phyloP scores from a whole-genome alignment of 164 flowering plant genomes.

The Vitis rupestris region DNA sequence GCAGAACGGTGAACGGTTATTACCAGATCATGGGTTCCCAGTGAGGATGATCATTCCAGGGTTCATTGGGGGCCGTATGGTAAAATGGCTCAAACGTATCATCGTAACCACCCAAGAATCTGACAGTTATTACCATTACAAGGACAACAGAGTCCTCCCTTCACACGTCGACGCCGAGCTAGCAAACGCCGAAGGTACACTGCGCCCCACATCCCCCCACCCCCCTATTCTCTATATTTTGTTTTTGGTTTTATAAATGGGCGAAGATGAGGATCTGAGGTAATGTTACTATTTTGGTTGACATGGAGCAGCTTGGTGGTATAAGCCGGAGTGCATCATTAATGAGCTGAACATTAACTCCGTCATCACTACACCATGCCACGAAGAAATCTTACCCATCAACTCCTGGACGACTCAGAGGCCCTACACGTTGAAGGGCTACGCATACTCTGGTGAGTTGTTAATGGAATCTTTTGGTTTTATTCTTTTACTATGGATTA shows the following conservation, averaged over 20 bases:
- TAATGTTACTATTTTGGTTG: background rate
- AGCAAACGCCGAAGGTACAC: slow-evolving; percentile 80
- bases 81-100: slow-evolving; percentile 87
- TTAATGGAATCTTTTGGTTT: too few relatives aligned
- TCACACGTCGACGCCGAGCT: slow-evolving; percentile 93
- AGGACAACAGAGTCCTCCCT: slow-evolving; percentile 84
- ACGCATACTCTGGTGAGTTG: slow-evolving; percentile 85
- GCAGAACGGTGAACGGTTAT: slow-evolving; percentile 82
- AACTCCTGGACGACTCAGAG: slow-evolving; percentile 75
- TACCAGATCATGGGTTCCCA: slow-evolving; percentile 93
- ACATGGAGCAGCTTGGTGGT: slow-evolving; percentile 89
- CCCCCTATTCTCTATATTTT: too few relatives aligned
- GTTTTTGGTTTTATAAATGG: too few relatives aligned
- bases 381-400: slow-evolving; percentile 83
- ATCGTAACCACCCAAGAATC: slow-evolving; percentile 71
- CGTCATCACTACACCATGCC: slow-evolving; percentile 88
- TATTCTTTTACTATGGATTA: too few relatives aligned
- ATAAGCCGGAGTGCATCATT: slow-evolving; percentile 90
- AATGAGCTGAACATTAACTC: slow-evolving; percentile 95
- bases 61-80: slow-evolving; percentile 95
- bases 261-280: too few relatives aligned
- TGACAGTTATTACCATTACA: slow-evolving; percentile 70
- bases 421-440: slow-evolving; percentile 80
- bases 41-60: slow-evolving; percentile 91
- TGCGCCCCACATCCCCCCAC: background rate